Evolutionary conservation across 2,329 filamentous ascomycete genomes (phyloP).

Genomic region (Pezicula rhizophila): DNA sequence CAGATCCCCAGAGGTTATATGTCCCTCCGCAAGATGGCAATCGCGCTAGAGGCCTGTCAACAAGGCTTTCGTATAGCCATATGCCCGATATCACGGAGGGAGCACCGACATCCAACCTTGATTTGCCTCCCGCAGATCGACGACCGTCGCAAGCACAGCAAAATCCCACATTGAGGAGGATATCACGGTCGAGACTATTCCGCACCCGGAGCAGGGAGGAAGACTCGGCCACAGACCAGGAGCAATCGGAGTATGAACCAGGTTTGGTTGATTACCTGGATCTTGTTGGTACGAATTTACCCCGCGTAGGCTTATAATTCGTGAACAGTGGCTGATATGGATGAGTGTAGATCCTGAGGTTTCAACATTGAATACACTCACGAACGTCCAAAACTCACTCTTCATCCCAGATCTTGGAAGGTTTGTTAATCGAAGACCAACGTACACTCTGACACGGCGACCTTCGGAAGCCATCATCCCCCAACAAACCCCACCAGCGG

Average conservation of each 20-base stretch:
- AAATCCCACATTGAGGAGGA: background rate
- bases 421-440: slow-evolving; percentile 70
- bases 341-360: slow-evolving; percentile 37
- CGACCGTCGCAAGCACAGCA: background rate
- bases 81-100: slow-evolving; percentile 8
- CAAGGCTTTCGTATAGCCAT: background rate
- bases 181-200: slow-evolving; percentile 13
- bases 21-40: background rate
- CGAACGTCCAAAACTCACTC: slow-evolving; percentile 84
- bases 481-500: slow-evolving; percentile 1
- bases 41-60: background rate
- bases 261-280: slow-evolving; percentile 63
- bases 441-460: slow-evolving; percentile 62
- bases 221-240: background rate
- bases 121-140: background rate
- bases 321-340: slow-evolving; percentile 5
- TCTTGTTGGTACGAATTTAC: slow-evolving; percentile 52
- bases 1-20: slow-evolving; percentile 10
- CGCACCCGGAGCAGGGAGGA: background rate
- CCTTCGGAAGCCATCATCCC: slow-evolving; percentile 23
- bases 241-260: slow-evolving; percentile 46
- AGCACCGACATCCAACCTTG: too few species aligned
- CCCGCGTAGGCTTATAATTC: background rate
- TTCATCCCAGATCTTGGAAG: slow-evolving; percentile 77
- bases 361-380: slow-evolving; percentile 74